Evolutionary conservation across 192 early-diverging fungal genomes (phyloP).

Genomic region (Coemansia guatemalensis): DNA sequence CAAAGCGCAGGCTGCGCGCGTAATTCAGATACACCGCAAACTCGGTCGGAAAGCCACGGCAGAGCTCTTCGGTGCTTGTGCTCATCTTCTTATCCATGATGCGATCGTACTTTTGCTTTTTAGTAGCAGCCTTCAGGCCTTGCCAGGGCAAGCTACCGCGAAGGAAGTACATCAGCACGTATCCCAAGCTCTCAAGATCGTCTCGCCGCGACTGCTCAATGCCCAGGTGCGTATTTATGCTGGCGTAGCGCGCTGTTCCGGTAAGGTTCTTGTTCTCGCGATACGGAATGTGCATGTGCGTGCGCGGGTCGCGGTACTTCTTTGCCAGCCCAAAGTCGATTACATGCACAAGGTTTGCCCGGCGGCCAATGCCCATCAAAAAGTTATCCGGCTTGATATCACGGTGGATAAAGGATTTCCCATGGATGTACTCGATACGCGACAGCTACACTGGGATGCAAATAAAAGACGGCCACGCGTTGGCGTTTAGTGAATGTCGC

Average conservation of each 20-base stretch:
- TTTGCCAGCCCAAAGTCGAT: conserved; percentile 93
- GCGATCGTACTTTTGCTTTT: conserved; percentile 93
- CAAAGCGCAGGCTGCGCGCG: conserved; percentile 79
- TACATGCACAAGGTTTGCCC: conserved; percentile 79
- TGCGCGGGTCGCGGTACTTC: conserved; percentile 82
- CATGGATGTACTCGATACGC: conserved; percentile 77
- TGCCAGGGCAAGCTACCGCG: conserved; percentile 92
- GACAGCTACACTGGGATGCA: conserved; percentile 58
- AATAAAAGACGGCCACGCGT: background rate
- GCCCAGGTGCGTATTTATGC: conserved; percentile 85
- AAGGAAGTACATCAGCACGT: conserved; percentile 90
- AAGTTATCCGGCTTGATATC: conserved; percentile 94
- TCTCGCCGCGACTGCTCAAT: conserved; percentile 88
- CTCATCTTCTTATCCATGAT: conserved; percentile 94
- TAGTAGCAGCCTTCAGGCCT: conserved; percentile 84
- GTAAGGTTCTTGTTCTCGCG: conserved; percentile 92
- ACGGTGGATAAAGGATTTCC: conserved; percentile 89
- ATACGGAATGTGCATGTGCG: conserved; percentile 85
- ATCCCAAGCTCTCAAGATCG: conserved; percentile 87
- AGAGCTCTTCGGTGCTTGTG: conserved; percentile 78
- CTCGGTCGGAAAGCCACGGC: conserved; percentile 80
- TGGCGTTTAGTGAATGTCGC: conserved; percentile 1
- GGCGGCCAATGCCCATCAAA: conserved; percentile 83
- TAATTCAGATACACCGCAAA: conserved; percentile 90
- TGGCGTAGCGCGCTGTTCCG: conserved; percentile 89